Evolutionary conservation across 202 grass and related monocot genomes (phyloP).

Genomic region (Bolboschoenoplectus hybrid): DNA sequence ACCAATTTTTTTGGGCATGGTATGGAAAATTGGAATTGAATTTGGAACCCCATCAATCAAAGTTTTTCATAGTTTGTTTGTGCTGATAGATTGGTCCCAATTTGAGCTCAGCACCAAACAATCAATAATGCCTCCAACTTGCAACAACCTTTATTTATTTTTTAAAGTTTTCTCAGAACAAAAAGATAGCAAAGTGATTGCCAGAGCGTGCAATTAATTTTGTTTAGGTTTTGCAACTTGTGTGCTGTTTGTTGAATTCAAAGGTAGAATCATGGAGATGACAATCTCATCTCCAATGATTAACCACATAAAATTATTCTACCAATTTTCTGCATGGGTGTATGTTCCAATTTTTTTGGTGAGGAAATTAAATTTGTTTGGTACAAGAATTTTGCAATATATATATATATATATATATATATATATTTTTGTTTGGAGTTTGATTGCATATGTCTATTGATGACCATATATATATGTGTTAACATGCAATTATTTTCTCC

Average conservation of each 20-base stretch:
- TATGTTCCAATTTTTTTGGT: too few species aligned
- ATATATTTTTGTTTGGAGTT: too few species aligned
- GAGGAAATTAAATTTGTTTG: neutral
- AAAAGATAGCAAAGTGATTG: neutral
- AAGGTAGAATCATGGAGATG: neutral
- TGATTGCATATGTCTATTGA: too few species aligned
- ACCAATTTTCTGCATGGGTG: too few species aligned
- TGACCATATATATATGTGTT: too few species aligned
- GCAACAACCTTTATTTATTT: neutral
- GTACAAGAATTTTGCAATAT: neutral
- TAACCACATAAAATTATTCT: neutral
- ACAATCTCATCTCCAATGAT: conserved; percentile 4
- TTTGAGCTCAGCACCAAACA: conserved; percentile 19
- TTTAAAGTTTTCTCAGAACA: neutral
- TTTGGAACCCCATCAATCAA: neutral
- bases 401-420: neutral
- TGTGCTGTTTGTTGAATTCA: conserved; percentile 20
- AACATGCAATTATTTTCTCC: neutral
- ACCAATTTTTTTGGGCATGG: neutral
- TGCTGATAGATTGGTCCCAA: conserved; percentile 27
- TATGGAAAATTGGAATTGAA: neutral
- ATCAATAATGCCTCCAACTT: conserved; percentile 38
- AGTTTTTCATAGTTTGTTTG: neutral
- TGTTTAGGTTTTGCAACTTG: neutral
- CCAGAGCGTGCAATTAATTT: neutral